phyloP scores from a whole-genome alignment of 805 yeast species.

The Millerozyma acaciae region DNA sequence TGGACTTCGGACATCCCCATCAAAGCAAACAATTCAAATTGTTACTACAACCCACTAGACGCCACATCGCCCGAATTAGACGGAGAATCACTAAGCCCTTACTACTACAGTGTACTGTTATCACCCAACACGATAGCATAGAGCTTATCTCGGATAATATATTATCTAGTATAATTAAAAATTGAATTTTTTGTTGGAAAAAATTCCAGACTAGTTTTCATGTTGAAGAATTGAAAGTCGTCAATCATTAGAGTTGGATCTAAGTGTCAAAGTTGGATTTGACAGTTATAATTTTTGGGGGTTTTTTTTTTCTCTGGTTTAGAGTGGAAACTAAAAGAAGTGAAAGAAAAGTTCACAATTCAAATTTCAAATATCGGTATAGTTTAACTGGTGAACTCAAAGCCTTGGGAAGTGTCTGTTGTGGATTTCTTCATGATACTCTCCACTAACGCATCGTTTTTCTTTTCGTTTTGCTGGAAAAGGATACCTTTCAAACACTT shows the following conservation, averaged over 20 bases:
- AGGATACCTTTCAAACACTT: constrained; percentile 77
- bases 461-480: constrained; percentile 67
- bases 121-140: too few relatives aligned
- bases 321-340: too few relatives aligned
- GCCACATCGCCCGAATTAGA: too few relatives aligned
- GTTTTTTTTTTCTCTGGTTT: too few relatives aligned
- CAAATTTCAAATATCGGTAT: constrained; percentile 1
- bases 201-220: constrained; percentile 7
- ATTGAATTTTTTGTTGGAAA: constrained; percentile 18
- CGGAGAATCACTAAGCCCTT: too few relatives aligned
- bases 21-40: too few relatives aligned
- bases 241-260: constrained; percentile 32
- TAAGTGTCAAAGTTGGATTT: constrained; percentile 12
- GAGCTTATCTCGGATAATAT: too few relatives aligned
- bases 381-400: constrained; percentile 28
- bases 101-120: too few relatives aligned
- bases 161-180: constrained; percentile 1
- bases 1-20: too few relatives aligned
- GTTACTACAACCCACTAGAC: too few relatives aligned
- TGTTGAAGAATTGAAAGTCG: constrained; percentile 20
- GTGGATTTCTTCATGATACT: constrained; percentile 46
- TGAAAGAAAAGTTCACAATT: too few relatives aligned
- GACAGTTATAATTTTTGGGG: constrained; percentile 6
- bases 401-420: constrained; percentile 25
- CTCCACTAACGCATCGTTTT: constrained; percentile 52